Base-by-base conservation (phyloP, 768 basidiomycete genomes). In the Pulveroboletus frians region DNA sequence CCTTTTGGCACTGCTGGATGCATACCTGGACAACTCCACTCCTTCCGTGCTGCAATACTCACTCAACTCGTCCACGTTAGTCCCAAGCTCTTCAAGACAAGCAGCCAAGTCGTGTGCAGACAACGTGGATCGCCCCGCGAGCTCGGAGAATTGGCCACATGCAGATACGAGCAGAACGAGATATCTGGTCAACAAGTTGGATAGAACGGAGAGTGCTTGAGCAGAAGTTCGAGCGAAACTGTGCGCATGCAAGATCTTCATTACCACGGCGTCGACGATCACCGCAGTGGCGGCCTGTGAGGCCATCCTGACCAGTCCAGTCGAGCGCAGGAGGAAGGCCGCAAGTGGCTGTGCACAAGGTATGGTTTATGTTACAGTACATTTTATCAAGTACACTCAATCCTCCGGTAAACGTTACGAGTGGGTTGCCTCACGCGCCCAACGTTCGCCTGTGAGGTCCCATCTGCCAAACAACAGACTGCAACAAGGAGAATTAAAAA, bases 181-280 rank as follows among this genome's bases (percentile, higher is more conserved):
- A 65, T 91, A 92, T 47, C 85, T 82, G 32, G 84, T 75, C 55
- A 92, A 77, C 53, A 91, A 73, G 67, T 86, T 88, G 11, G 86
- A 84, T 40, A 92, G 74, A 15, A 85, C 77, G 21, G 78, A 68
- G 9, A 82, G 74, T 3, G 90, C 87, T 60, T 85, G 84, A 1
- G 80, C 69, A 3, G 90, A 92, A 0, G 88, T 77, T 43, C 86
- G 78, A 32, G 84, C 80, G 69, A 92, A 92, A 53, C 76, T 76
- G 55, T 90, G 81, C 0, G 87, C 84, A 54, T 91, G 88, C 14
- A 91, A 75, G 15, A 86, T 84, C 47, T 81, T 78, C 63, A 82
- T 75, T 1, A 80, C 77, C 0, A 78, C 80, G 3, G 83, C 74
- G 68, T 88, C 86, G 51, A 89, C 73, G 47, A 88, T 64, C 59